A percentile compares a stretch with the other conserved stretches of the same genome.
Evolutionary conservation across 345 rosid species (phyloP).

Genomic region (Populus ilicifolia): DNA sequence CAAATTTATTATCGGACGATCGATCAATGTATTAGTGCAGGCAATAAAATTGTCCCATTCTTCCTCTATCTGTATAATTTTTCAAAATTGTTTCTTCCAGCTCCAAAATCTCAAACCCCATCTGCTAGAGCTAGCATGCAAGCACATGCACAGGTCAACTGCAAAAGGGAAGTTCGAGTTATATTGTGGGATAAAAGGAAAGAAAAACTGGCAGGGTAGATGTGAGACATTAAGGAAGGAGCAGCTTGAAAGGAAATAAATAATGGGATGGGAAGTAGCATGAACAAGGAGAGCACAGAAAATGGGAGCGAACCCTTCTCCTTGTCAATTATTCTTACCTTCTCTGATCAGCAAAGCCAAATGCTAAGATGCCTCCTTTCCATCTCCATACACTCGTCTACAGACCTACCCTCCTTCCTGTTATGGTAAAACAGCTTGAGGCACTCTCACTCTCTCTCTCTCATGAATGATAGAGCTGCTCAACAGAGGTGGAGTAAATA

Average conservation of each 20-base stretch:
- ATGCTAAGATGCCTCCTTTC: constrained; percentile 81
- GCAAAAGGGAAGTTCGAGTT: too few relatives aligned
- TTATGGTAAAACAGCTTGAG: constrained; percentile 37
- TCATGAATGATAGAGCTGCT: constrained; percentile 28
- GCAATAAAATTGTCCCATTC: too few relatives aligned
- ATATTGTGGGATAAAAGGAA: too few relatives aligned
- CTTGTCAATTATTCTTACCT: constrained; percentile 42
- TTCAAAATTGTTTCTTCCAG: too few relatives aligned
- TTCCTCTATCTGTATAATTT: too few relatives aligned
- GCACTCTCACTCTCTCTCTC: constrained; percentile 46
- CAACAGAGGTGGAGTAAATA: constrained; percentile 31
- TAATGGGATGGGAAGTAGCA: constrained; percentile 16
- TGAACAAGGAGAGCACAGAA: constrained; percentile 45
- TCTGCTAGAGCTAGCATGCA: too few relatives aligned
- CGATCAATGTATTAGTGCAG: too few relatives aligned
- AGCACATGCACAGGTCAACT: too few relatives aligned
- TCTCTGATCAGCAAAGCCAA: constrained; percentile 44
- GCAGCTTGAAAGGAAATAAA: background rate
- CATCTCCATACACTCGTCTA: constrained; percentile 56
- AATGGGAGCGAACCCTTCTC: constrained; percentile 28
- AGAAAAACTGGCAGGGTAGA: too few relatives aligned
- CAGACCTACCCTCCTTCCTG: constrained; percentile 49
- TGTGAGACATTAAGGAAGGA: too few relatives aligned
- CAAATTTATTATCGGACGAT: too few relatives aligned
- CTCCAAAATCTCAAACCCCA: too few relatives aligned